Percentiles rank a stretch among this genome's conserved stretches.
phyloP scores from a whole-genome alignment of 805 yeast genomes.

The Yamadazyma takamatsuzukensis region DNA sequence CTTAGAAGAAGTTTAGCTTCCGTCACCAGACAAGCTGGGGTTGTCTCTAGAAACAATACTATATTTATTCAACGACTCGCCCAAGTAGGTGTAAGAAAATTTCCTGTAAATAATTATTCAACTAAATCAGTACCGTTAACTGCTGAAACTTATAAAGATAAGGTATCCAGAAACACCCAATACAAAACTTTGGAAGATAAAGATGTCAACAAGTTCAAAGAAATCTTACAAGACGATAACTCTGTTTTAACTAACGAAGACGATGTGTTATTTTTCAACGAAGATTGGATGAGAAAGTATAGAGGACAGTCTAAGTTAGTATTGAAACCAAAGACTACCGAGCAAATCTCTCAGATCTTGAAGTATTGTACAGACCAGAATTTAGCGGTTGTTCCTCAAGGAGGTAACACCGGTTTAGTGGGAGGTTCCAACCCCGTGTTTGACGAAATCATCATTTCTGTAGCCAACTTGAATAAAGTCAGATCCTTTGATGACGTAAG shows the following conservation, averaged over 20 bases:
- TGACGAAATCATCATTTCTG: conserved; percentile 79
- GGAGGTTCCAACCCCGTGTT: conserved; percentile 93
- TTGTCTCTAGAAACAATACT: no score
- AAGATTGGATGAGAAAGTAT: conserved; percentile 94
- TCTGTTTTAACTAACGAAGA: conserved; percentile 53
- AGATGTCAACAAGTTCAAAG: conserved; percentile 60
- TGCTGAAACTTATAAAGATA: conserved; percentile 61
- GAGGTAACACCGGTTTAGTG: conserved; percentile 94
- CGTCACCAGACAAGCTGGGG: no score
- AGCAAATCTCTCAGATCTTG: conserved; percentile 72
- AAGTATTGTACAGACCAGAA: conserved; percentile 74
- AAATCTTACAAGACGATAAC: conserved; percentile 50
- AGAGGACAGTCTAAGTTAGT: conserved; percentile 81
- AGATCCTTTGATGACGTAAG: conserved; percentile 77
- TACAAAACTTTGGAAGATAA: conserved; percentile 50
- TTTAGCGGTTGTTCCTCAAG: conserved; percentile 91
- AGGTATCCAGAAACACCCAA: conserved; percentile 46
- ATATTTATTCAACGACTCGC: no score
- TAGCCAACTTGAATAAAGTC: conserved; percentile 68
- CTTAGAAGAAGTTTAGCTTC: no score
- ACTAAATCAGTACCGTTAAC: conserved; percentile 49
- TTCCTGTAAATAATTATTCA: conserved; percentile 6
- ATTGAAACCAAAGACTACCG: conserved; percentile 75
- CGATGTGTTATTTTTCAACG: conserved; percentile 70
- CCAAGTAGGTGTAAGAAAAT: no score